phyloP scores from a whole-genome alignment of 768 basidiomycete genomes.

The Russula olivacea region DNA sequence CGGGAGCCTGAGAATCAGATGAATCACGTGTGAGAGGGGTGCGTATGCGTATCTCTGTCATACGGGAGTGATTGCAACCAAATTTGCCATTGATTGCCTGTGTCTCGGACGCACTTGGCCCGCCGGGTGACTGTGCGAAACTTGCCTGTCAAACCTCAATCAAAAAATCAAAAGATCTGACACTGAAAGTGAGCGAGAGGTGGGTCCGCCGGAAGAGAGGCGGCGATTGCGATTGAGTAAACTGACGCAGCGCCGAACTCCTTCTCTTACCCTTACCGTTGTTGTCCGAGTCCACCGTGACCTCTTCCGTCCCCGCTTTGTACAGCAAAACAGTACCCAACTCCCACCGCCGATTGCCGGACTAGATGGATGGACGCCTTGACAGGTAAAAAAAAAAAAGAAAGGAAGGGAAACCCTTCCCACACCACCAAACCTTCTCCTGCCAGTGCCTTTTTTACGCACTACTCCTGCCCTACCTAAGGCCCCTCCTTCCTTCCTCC shows the following conservation, averaged over 20 bases:
- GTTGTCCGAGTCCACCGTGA: not conserved
- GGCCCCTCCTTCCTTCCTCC: not conserved
- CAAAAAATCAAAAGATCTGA: not conserved
- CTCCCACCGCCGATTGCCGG: not conserved
- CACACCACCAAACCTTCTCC: not conserved
- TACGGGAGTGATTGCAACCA: not conserved
- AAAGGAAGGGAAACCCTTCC: too few relatives aligned
- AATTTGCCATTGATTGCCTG: not conserved
- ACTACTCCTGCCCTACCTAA: not conserved
- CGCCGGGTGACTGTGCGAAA: not conserved
- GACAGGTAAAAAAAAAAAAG: not conserved
- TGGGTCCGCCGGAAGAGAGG: not conserved
- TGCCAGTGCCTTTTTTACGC: not conserved
- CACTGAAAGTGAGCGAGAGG: too few relatives aligned
- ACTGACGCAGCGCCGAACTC: conserved; percentile 1
- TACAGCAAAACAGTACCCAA: not conserved
- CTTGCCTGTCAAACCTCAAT: not conserved
- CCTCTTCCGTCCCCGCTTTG: not conserved
- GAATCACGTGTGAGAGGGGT: not conserved
- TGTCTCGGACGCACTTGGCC: conserved; percentile 4
- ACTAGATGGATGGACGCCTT: not conserved
- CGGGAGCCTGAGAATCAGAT: not conserved
- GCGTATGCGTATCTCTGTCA: not conserved
- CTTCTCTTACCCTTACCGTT: not conserved
- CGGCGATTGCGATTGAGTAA: conserved; percentile 20